Evolutionary conservation across 2,329 filamentous ascomycete species (phyloP).

Genomic region (Botrytis fragariae): DNA sequence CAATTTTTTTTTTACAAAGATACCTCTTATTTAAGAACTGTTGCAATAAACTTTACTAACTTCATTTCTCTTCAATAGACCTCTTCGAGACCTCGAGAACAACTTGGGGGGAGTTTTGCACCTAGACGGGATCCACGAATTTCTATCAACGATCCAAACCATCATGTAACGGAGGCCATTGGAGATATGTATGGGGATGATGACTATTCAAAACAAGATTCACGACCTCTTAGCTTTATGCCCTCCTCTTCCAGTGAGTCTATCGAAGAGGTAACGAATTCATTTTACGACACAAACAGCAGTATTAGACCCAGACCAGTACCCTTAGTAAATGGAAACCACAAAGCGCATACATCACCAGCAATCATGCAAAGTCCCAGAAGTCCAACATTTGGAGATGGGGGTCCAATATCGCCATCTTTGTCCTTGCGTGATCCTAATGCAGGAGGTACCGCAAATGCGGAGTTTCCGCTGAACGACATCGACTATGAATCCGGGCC

Average conservation of each 20-base stretch:
- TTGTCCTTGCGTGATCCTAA: conserved; percentile 40
- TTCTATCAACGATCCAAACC: conserved; percentile 63
- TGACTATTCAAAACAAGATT: conserved; percentile 51
- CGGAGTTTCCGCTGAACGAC: conserved; percentile 66
- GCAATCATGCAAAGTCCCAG: conserved; percentile 35
- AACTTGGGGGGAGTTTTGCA: conserved; percentile 39
- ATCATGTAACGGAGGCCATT: conserved; percentile 75
- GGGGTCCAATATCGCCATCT: conserved; percentile 42
- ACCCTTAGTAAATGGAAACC: conserved; percentile 33
- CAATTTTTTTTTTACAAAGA: background rate
- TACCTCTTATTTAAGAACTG: too few relatives aligned
- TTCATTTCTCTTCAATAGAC: conserved; percentile 32
- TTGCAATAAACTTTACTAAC: conserved; percentile 29
- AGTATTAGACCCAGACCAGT: conserved; percentile 28
- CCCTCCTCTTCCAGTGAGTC: conserved; percentile 46
- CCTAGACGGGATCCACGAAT: conserved; percentile 38
- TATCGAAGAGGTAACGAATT: conserved; percentile 33
- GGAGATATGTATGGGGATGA: conserved; percentile 68
- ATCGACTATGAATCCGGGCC: conserved; percentile 73
- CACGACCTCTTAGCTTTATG: conserved; percentile 58
- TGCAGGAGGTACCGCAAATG: conserved; percentile 52
- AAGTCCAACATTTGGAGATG: conserved; percentile 36
- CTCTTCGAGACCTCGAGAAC: conserved; percentile 39
- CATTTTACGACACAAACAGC: conserved; percentile 32
- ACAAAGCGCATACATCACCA: conserved; percentile 37